phyloP scores from a whole-genome alignment of 2,329 filamentous ascomycete genomes.

The Pseudogymnoascus sp. region DNA sequence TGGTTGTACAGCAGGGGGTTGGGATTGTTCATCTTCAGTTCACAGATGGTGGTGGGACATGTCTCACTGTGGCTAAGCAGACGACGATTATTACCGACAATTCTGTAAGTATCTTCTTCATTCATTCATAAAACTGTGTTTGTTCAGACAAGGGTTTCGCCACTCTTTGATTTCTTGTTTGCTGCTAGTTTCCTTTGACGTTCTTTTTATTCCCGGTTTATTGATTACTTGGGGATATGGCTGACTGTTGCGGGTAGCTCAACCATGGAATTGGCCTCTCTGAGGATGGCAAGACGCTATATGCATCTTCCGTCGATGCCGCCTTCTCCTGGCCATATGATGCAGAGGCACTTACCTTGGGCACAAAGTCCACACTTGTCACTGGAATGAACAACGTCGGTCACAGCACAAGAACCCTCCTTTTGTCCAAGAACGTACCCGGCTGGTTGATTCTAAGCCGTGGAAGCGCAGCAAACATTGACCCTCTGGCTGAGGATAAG shows the following conservation, averaged over 20 bases:
- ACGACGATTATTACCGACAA: constrained; percentile 18
- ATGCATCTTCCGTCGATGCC: constrained; percentile 48
- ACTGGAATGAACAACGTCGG: constrained; percentile 53
- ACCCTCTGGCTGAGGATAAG: constrained; percentile 43
- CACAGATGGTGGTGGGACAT: constrained; percentile 20
- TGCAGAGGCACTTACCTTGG: constrained; percentile 39
- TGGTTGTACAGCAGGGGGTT: constrained; percentile 24
- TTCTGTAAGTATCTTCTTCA: constrained; percentile 10
- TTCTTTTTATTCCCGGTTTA: not conserved
- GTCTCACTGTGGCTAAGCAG: constrained; percentile 18
- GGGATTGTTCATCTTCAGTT: constrained; percentile 24
- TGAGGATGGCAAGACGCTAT: constrained; percentile 44
- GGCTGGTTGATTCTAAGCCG: constrained; percentile 56
- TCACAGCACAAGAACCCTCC: constrained; percentile 59
- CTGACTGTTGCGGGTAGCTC: constrained; percentile 31
- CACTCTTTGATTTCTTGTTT: not conserved
- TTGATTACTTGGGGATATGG: not conserved
- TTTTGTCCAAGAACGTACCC: constrained; percentile 47
- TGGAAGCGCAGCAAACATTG: constrained; percentile 56
- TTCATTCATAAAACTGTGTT: not conserved
- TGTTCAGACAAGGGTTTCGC: not conserved
- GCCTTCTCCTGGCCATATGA: constrained; percentile 61
- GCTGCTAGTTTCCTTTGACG: not conserved
- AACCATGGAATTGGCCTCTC: constrained; percentile 50
- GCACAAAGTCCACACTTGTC: constrained; percentile 45